Evolutionary conservation across 1,284 basidiomycete species (phyloP), one percentile per base, ranked within the genome.

Genomic region (Cutaneotrichosporon sp.): DNA sequence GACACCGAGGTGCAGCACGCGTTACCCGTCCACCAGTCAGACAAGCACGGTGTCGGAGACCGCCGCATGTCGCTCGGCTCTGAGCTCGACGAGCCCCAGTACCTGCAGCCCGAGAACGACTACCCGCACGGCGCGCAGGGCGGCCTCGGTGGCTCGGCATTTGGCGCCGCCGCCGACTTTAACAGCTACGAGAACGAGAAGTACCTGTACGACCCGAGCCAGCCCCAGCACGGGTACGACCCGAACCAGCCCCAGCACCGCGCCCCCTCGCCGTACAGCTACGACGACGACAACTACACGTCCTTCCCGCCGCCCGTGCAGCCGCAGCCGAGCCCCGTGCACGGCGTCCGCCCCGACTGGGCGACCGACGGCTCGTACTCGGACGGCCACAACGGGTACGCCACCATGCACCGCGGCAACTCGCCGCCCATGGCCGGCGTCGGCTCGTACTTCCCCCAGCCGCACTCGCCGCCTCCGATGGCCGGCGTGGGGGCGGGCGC

Each of bases 1-100:
- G 78, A 80, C 60, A 69, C 76, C 0, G 67, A 67, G 22, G 68
- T 71, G n/a, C 71, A 75, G 56, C 72, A 77, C 60, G 76, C 79
- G n/a, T 65, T 80, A 8, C 79, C 79, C 3, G 77, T 76, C 10
- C 64, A 72, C 47, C 67, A 70, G 34, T 76, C 74, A 4, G 73
- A 75, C 63, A 25, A 58, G 49, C 33, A 43, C 43, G 56, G 56
- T 45, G 47, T 51, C 31, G 75, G 76, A 60, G 45, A 60, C 51
- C 36, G 47, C 47, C 58, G 58, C 52, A 58, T 55, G 49, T 63
- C 73, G 69, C 45, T 71, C 67, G 45, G 58, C 69, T 22, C 72
- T 65, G 62, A 73, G 66, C 63, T 71, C 69, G 22, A 74, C 69
- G 29, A 67, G 66, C 20, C 67, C 2, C 31, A 60, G 20, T 65